These are phyloP conservation scores for Candida endomychidarum DNA, from an alignment of 805 yeast species.

Conservation along the genomic window DNA sequence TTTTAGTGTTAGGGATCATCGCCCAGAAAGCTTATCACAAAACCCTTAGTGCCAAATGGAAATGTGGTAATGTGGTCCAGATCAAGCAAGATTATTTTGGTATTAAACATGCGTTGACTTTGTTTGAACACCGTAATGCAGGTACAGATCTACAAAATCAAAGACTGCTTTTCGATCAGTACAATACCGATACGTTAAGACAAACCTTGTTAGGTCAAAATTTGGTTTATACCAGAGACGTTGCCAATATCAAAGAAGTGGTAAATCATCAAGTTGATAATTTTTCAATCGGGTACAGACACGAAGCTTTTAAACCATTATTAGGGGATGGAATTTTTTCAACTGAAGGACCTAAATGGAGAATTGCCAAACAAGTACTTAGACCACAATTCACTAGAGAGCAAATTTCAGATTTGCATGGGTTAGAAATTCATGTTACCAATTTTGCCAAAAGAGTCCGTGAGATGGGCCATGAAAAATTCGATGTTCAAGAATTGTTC, in stretches of 20 bases:
- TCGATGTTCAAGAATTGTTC: constrained; percentile 36
- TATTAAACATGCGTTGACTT: constrained; percentile 8
- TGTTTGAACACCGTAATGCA: constrained; percentile 11
- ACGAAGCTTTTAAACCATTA: constrained; percentile 28
- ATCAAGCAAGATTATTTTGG: constrained; percentile 15
- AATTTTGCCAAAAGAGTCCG: constrained; percentile 24
- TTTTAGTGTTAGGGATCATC: neutral
- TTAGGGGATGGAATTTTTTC: constrained; percentile 42
- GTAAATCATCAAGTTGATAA: constrained; percentile 37
- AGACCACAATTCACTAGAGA: constrained; percentile 41
- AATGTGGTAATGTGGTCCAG: constrained; percentile 8
- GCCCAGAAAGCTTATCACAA: constrained; percentile 1
- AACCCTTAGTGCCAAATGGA: constrained; percentile 8
- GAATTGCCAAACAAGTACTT: constrained; percentile 34
- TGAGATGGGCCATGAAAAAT: constrained; percentile 19
- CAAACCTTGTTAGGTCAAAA: constrained; percentile 19
- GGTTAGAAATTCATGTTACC: constrained; percentile 32
- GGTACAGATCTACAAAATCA: constrained; percentile 14
- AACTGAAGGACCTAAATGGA: constrained; percentile 39
- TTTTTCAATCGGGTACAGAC: constrained; percentile 33
- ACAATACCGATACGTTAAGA: constrained; percentile 19
- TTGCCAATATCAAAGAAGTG: constrained; percentile 37
- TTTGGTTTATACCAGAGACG: constrained; percentile 30
- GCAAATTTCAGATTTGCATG: constrained; percentile 32
- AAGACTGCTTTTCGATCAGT: constrained; percentile 8